These are phyloP conservation scores for Vitis rupestris DNA, from an alignment of 164 flowering plant genomes.

Conservation along the genomic window DNA sequence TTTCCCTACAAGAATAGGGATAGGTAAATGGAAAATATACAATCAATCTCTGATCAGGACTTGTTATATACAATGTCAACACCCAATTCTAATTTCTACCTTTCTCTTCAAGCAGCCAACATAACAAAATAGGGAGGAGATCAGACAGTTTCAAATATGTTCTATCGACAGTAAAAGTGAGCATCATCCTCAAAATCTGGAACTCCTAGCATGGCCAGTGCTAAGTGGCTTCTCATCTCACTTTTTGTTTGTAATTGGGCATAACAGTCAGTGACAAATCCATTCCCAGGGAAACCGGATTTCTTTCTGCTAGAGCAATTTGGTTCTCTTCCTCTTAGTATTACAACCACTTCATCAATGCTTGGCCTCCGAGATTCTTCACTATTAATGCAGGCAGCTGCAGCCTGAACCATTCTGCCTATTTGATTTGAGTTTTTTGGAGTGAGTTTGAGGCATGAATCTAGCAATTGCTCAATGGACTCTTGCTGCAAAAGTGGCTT, in stretches of 20 bases:
- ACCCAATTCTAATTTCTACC: slow-evolving; percentile 5
- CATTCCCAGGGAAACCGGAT: slow-evolving; percentile 28
- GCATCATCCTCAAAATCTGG: slow-evolving; percentile 76
- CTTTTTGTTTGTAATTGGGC: slow-evolving; percentile 42
- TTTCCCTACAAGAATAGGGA: slow-evolving; percentile 12
- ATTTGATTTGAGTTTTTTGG: slow-evolving; percentile 39
- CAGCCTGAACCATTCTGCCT: slow-evolving; percentile 61
- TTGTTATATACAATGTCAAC: slow-evolving; percentile 25
- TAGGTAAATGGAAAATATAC: slow-evolving; percentile 13
- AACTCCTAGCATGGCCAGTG: slow-evolving; percentile 86
- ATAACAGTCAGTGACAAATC: slow-evolving; percentile 34
- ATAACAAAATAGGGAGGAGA: neutral
- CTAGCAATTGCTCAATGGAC: slow-evolving; percentile 47
- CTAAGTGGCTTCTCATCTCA: slow-evolving; percentile 73
- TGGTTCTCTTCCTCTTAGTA: slow-evolving; percentile 53
- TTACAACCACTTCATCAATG: slow-evolving; percentile 49
- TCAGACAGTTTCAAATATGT: neutral
- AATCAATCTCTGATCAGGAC: slow-evolving; percentile 3
- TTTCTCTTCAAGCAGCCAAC: slow-evolving; percentile 19
- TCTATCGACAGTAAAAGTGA: slow-evolving; percentile 43
- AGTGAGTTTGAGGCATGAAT: slow-evolving; percentile 49
- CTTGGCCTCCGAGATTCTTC: slow-evolving; percentile 74
- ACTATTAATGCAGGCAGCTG: slow-evolving; percentile 57
- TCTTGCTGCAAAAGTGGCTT: slow-evolving; percentile 67
- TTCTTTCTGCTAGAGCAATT: slow-evolving; percentile 25